Conservation (phyloP, 1,284 basidiomycete genomes). For the Cryptococcus sp. region DNA sequence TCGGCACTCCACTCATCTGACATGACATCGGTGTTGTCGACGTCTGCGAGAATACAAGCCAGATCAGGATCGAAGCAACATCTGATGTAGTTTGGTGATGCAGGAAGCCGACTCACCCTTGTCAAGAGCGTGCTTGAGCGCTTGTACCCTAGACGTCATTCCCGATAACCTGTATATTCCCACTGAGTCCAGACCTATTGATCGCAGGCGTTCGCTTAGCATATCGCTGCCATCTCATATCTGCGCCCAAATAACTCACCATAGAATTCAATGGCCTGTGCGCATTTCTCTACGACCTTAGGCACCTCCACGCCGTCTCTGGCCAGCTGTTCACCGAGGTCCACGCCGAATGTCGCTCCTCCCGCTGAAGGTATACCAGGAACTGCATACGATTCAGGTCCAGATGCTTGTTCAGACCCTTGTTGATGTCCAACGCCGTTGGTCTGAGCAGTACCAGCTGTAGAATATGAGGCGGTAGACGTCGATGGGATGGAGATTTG, state of each 20-base stretch:
- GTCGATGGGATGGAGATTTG: slow-evolving; percentile 14
- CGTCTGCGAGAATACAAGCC: slow-evolving; percentile 58
- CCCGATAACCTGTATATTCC: slow-evolving; percentile 95
- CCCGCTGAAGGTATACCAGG: slow-evolving; percentile 34
- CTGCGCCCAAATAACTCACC: slow-evolving; percentile 48
- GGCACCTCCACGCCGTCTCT: slow-evolving; percentile 90
- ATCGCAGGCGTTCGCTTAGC: neutral
- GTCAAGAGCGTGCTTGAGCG: slow-evolving; percentile 82
- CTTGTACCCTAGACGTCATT: slow-evolving; percentile 81
- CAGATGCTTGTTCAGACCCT: slow-evolving; percentile 7
- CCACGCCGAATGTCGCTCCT: slow-evolving; percentile 79
- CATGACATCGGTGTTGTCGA: slow-evolving; percentile 80
- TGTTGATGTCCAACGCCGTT: slow-evolving; percentile 2
- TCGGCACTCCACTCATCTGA: slow-evolving; percentile 88
- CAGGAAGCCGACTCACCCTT: slow-evolving; percentile 62
- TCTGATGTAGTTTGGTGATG: neutral
- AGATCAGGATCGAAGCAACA: neutral
- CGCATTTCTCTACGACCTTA: slow-evolving; percentile 83
- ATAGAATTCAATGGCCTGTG: slow-evolving; percentile 85
- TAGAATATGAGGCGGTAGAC: slow-evolving; percentile 1
- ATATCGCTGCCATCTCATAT: neutral
- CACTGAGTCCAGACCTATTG: slow-evolving; percentile 66
- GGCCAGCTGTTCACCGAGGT: slow-evolving; percentile 85
- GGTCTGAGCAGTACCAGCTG: neutral
- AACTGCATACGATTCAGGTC: slow-evolving; percentile 24